These are phyloP conservation scores for Starmera quercuum DNA, from an alignment of 805 yeast genomes.

Conservation along the genomic window DNA sequence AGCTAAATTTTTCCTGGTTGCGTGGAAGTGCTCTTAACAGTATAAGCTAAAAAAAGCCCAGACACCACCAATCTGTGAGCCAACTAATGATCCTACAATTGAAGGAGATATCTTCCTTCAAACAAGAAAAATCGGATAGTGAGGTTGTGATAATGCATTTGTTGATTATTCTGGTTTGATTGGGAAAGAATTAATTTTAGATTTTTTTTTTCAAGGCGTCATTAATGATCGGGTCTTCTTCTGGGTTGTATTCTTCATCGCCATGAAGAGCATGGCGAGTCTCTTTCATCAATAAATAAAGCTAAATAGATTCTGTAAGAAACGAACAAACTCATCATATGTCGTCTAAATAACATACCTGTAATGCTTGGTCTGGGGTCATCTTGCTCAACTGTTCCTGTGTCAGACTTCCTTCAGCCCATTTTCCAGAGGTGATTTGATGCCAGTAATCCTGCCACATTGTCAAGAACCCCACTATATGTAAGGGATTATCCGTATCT, in stretches of 20 bases:
- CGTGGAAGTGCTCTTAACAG: too few species aligned
- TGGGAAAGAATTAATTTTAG: background rate
- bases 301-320: constrained; percentile 7
- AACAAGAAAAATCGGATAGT: too few species aligned
- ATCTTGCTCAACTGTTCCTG: constrained; percentile 64
- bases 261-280: constrained; percentile 27
- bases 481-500: constrained; percentile 78
- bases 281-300: constrained; percentile 74
- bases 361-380: constrained; percentile 87
- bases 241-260: constrained; percentile 2
- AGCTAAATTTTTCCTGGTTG: too few species aligned
- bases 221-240: background rate
- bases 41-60: too few species aligned
- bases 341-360: constrained; percentile 24
- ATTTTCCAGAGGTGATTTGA: constrained; percentile 49
- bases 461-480: constrained; percentile 86
- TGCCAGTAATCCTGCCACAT: constrained; percentile 88
- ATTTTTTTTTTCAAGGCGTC: background rate
- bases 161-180: too few species aligned
- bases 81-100: too few species aligned
- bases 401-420: constrained; percentile 59
- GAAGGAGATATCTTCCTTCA: too few species aligned
- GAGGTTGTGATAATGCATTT: too few species aligned
- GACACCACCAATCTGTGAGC: too few species aligned
- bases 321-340: background rate